Evolutionary conservation across 2,329 filamentous ascomycete species (phyloP).

Genomic region (Diaporthe sp.): DNA sequence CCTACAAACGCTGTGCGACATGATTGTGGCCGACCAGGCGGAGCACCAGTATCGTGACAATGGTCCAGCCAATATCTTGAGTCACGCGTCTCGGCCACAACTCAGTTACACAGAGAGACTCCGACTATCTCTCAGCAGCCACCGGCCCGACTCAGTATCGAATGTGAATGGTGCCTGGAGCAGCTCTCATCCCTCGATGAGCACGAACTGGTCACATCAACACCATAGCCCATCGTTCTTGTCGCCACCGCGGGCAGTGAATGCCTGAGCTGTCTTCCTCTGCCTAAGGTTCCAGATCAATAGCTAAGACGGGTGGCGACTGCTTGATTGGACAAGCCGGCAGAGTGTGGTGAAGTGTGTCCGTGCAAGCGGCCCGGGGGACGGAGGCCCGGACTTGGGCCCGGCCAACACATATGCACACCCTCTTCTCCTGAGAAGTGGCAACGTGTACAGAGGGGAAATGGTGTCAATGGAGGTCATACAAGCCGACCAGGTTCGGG

Average conservation of each 20-base stretch:
- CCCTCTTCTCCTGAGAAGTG: background rate
- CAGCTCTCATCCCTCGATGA: background rate
- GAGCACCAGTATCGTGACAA: background rate
- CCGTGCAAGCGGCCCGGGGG: constrained; percentile 8
- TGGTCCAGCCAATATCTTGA: background rate
- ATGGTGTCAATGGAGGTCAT: background rate
- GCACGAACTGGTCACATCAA: background rate
- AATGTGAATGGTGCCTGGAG: background rate
- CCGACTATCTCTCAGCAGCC: background rate
- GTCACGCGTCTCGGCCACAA: background rate
- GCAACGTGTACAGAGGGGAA: background rate
- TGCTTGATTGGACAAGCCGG: background rate
- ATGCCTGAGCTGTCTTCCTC: constrained; percentile 13
- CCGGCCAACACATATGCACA: constrained; percentile 9
- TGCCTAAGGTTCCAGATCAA: constrained; percentile 6
- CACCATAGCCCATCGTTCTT: background rate
- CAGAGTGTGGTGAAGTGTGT: background rate
- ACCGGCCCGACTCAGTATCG: background rate
- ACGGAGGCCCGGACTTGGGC: background rate
- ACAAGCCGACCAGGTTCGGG: background rate
- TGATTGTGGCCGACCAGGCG: background rate
- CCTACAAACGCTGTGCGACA: background rate
- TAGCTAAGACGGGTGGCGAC: background rate
- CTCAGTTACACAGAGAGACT: constrained; percentile 3
- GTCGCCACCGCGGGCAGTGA: background rate